Conservation (phyloP, 768 basidiomycete species). For the Lentinula lateritia region DNA sequence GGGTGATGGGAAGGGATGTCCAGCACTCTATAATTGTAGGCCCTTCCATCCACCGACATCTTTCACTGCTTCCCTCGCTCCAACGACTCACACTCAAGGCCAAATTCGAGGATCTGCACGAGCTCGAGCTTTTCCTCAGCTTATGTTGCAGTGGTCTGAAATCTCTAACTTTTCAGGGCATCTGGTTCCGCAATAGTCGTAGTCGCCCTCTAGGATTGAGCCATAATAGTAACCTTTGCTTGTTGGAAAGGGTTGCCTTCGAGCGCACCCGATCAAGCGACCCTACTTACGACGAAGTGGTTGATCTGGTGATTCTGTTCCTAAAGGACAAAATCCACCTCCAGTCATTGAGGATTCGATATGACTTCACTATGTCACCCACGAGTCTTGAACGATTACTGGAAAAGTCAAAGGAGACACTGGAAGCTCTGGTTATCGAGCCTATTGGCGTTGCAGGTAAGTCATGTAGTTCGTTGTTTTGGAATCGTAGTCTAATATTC, state of each 20-base stretch:
- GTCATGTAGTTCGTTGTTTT: not conserved
- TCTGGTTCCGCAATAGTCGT: slow-evolving; percentile 1
- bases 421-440: not conserved
- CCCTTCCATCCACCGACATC: not conserved
- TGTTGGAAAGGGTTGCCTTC: not conserved
- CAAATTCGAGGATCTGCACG: slow-evolving; percentile 3
- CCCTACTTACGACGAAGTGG: not conserved
- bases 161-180: slow-evolving; percentile 2
- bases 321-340: not conserved
- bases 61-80: slow-evolving; percentile 4
- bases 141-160: not conserved
- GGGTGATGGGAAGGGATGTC: slow-evolving; percentile 1
- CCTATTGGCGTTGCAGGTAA: slow-evolving; percentile 1
- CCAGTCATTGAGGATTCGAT: not conserved
- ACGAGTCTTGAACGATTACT: slow-evolving; percentile 1
- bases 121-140: slow-evolving; percentile 2
- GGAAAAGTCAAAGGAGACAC: not conserved
- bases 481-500: not conserved
- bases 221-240: not conserved
- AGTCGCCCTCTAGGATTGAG: slow-evolving; percentile 1
- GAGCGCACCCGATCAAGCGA: not conserved
- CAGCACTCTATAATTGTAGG: slow-evolving; percentile 1
- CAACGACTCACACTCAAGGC: slow-evolving; percentile 3
- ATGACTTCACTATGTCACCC: slow-evolving; percentile 5
- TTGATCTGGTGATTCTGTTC: not conserved